These are phyloP conservation scores for Fusarium sp. DNA, from an alignment of 2,329 filamentous ascomycete species.

Conservation along the genomic window DNA sequence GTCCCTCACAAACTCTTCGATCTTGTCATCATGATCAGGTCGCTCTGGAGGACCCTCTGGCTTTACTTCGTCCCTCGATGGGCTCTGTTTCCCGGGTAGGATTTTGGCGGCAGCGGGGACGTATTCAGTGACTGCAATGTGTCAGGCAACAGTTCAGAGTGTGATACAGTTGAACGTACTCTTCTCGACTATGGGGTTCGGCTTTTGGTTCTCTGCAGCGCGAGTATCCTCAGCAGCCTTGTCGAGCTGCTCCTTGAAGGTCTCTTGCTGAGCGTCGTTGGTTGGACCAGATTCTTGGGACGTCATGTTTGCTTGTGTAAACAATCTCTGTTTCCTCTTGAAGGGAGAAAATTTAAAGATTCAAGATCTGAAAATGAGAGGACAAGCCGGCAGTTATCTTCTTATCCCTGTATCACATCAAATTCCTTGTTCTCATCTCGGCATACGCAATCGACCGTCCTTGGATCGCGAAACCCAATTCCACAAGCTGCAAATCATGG, in stretches of 20 bases:
- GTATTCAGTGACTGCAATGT: conserved; percentile 54
- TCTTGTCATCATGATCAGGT: conserved; percentile 60
- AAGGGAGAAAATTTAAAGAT: conserved; percentile 7
- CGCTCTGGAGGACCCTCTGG: conserved; percentile 55
- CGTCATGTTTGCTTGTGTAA: conserved; percentile 22
- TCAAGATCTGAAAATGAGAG: not conserved
- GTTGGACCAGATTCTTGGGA: conserved; percentile 20
- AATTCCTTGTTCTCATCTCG: conserved; percentile 31
- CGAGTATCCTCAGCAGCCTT: conserved; percentile 53
- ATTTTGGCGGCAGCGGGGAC: conserved; percentile 57
- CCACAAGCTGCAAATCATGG: not conserved
- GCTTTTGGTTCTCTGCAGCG: conserved; percentile 40
- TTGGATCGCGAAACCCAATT: conserved; percentile 24
- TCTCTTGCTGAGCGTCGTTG: conserved; percentile 32
- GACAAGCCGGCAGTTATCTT: not conserved
- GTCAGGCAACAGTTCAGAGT: conserved; percentile 12
- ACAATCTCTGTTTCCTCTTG: conserved; percentile 5
- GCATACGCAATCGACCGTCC: conserved; percentile 40
- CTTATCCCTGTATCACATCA: not conserved
- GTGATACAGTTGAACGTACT: conserved; percentile 43
- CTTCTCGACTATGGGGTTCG: conserved; percentile 57
- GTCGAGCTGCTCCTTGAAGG: conserved; percentile 60
- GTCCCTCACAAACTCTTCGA: conserved; percentile 65
- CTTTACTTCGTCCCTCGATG: conserved; percentile 32
- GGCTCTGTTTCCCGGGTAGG: conserved; percentile 51